phyloP scores from a whole-genome alignment of 129 eudicot species.

The Glebionis coronaria region DNA sequence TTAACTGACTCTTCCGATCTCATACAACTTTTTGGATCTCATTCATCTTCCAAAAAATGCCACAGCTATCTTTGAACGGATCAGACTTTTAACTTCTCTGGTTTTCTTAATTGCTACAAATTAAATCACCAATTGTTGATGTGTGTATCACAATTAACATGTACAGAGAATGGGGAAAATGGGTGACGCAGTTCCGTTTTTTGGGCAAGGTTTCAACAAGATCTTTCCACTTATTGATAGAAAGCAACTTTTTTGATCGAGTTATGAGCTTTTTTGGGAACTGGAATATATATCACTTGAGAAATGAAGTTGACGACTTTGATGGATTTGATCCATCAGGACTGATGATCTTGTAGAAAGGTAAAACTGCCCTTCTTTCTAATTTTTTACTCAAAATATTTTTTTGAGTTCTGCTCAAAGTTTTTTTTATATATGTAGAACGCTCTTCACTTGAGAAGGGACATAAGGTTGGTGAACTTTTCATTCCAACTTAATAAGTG shows the following conservation, averaged over 20 bases:
- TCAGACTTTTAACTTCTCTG: slow-evolving; percentile 18
- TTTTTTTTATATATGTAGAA: slow-evolving; percentile 39
- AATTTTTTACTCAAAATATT: background rate
- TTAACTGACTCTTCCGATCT: no score
- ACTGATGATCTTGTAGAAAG: slow-evolving; percentile 59
- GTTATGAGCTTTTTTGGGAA: slow-evolving; percentile 57
- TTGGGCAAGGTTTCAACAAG: slow-evolving; percentile 70
- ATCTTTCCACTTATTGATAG: slow-evolving; percentile 74
- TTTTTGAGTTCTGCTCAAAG: background rate
- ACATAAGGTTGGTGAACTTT: slow-evolving; percentile 82
- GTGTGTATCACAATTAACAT: background rate
- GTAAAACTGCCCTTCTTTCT: slow-evolving; percentile 19
- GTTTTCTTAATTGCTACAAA: background rate
- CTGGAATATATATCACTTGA: slow-evolving; percentile 61
- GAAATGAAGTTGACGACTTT: slow-evolving; percentile 52
- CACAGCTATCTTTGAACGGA: slow-evolving; percentile 82
- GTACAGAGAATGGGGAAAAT: slow-evolving; percentile 86
- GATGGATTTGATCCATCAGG: slow-evolving; percentile 81
- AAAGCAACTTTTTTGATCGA: slow-evolving; percentile 60
- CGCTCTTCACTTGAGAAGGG: slow-evolving; percentile 87
- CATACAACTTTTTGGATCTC: slow-evolving; percentile 81
- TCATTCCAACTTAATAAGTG: no score
- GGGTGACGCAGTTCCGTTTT: slow-evolving; percentile 83
- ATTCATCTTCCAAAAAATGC: slow-evolving; percentile 59
- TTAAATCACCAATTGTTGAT: background rate